A percentile compares a stretch with the other conserved stretches of the same genome.
Conservation (phyloP, 345 rosid species). For the Aegle marmelos region DNA sequence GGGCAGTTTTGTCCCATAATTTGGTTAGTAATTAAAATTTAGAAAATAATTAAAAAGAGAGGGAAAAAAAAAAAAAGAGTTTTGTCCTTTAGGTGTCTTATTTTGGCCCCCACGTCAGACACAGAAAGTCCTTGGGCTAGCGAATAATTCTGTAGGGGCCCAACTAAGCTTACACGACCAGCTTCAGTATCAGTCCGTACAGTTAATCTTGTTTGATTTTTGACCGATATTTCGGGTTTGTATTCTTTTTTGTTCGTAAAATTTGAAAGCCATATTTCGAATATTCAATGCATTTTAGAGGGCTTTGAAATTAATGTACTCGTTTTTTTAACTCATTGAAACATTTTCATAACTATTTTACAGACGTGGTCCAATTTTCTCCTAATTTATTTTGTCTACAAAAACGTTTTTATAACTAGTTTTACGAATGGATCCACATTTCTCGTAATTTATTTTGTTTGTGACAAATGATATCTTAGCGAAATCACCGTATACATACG, state of each 20-base stretch:
- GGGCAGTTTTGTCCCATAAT: slow-evolving; percentile 33
- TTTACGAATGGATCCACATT: too few relatives aligned
- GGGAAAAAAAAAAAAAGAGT: slow-evolving; percentile 1
- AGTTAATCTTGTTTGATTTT: background rate
- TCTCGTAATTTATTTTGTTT: too few relatives aligned
- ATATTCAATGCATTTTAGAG: background rate
- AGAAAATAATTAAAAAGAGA: background rate
- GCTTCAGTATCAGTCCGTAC: slow-evolving; percentile 19
- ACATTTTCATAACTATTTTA: too few relatives aligned
- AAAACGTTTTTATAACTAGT: too few relatives aligned
- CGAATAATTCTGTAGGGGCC: slow-evolving; percentile 14
- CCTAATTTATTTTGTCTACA: too few relatives aligned
- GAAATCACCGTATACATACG: too few relatives aligned
- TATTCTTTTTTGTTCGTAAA: background rate
- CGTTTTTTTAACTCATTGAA: too few relatives aligned
- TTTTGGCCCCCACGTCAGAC: slow-evolving; percentile 13
- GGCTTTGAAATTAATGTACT: too few relatives aligned
- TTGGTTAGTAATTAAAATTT: slow-evolving; percentile 21
- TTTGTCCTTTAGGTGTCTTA: slow-evolving; percentile 46
- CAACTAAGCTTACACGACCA: slow-evolving; percentile 12
- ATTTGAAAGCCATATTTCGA: background rate
- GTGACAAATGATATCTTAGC: too few relatives aligned
- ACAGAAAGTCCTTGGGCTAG: slow-evolving; percentile 18
- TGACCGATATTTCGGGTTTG: slow-evolving; percentile 1
- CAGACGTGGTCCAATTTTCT: too few relatives aligned